Evolutionary conservation across 1,284 basidiomycete genomes (phyloP), one percentile per base, ranked within the genome.

Genomic region (Leccinum colubrinum): DNA sequence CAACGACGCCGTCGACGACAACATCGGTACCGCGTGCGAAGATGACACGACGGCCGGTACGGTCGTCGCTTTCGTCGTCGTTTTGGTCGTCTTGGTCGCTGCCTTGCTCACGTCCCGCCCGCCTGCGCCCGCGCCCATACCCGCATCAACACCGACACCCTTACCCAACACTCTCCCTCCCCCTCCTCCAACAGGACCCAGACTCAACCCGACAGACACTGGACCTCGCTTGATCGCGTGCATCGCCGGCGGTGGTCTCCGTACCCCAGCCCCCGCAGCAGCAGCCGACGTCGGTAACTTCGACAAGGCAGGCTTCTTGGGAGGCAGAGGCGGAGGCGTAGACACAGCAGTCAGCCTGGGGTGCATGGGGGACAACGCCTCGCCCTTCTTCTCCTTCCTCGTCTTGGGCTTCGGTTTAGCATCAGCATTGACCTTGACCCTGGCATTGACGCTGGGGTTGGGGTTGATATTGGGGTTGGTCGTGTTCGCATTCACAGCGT

Each of bases 1-100:
- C 22, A 91, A 80, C 1, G 89, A 90, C 3, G 88, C 89, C 2
- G 88, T 90, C 1, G 86, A 86, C 4, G 89, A 90, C 3, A 91
- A 74, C 67, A 83, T 84, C 3, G 90, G 90, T 4, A 79, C 81
- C 14, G 89, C 90, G 63, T 86, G 83, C 0, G 88, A 90, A 0
- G 86, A 86, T 0, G 87, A 88, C 5, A 91, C 67, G 6, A 85
- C 72, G 1, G 88, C 88, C 15, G 89, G 88, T 2, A 86, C 84
- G 7, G 85, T 75, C 51, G 72, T 72, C 39, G 75, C 70, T 53
- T 70, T 74, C 50, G 59, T 62, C 4, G 68, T 17, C 43, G 43
- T 46, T 8, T 43, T 43, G 7, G 41, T 41, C n/a, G 43, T 46
- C 9, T 17, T 17, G 17, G 17, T 17, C 41, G 14, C 62, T 22